Base-by-base conservation (phyloP, 345 rosid species). In the Limnanthes douglasii region DNA sequence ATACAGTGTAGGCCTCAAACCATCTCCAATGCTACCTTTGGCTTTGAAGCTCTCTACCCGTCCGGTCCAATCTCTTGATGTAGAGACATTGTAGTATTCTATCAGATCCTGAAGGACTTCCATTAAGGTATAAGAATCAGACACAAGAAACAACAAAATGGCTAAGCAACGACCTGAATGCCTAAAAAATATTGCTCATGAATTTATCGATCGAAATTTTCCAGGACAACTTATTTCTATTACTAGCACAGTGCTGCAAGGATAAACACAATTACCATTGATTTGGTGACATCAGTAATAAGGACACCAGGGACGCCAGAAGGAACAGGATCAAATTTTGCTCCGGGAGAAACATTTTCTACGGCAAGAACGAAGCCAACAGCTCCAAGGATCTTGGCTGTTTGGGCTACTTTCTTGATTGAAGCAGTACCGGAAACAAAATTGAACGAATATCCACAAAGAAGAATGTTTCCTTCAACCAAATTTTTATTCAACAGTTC, bases 361-460 rank as follows among this genome's bases (percentile, higher is more conserved):
- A 92, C 99, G 36, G 78, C 99, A 39, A 92, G 94, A 59, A 92
- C 94, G 56, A 92, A 92, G 34, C 99, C 99, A 64, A 51, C 69
- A 1, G 99, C 99, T 13, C 94, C 94, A n/a, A 92, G 78, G 60
- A 64, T 66, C 69, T 75, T 78, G 38, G 94, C 96, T 18, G 99
- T 78, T 61, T 81, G 79, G 2, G 93, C 68, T 18, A 92, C 99
- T 65, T 81, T 92, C 69, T 85, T 92, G 51, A 85, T 66, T 12
- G 99, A 85, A 44, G 99, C 80, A 26, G 94, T 72, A 17, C 99
- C 99, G 51, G 61, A 66, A 43, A 92, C 93, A 53, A 92, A 92
- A 67, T 75, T 85, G 72, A 85, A 92, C 32, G 99, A 92, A 65
- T 92, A 92, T 33, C 99, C 99, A 54, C 99, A 92, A n/a, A 92